phyloP scores from a whole-genome alignment of 768 basidiomycete genomes.

The Boletales sp. region DNA sequence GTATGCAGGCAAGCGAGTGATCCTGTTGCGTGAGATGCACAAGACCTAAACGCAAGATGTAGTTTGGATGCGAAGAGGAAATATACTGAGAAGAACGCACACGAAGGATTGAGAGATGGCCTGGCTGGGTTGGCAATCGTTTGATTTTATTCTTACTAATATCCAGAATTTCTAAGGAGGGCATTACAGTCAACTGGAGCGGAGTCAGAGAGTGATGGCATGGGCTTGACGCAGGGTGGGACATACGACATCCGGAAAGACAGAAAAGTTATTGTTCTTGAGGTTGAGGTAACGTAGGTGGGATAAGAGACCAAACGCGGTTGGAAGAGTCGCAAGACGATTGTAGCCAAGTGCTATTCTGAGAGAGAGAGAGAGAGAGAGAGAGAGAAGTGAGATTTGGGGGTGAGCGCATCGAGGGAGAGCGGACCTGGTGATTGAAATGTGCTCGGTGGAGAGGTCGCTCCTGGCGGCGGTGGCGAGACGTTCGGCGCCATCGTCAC shows the following conservation, averaged over 20 bases:
- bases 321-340: conserved; percentile 71
- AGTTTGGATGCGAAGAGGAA: conserved; percentile 1
- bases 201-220: conserved; percentile 11
- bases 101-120: conserved; percentile 70
- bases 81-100: conserved; percentile 37
- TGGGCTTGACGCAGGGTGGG: neutral
- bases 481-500: conserved; percentile 68
- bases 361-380: conserved; percentile 4
- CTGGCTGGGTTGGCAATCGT: conserved; percentile 73
- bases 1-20: conserved; percentile 76
- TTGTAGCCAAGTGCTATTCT: conserved; percentile 90
- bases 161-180: conserved; percentile 90
- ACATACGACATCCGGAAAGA: conserved; percentile 86
- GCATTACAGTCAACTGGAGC: conserved; percentile 73
- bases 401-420: conserved; percentile 3
- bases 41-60: conserved; percentile 58
- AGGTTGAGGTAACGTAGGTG: conserved; percentile 83
- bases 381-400: conserved; percentile 5
- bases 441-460: conserved; percentile 44
- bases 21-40: conserved; percentile 80
- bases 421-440: conserved; percentile 58
- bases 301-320: conserved; percentile 67
- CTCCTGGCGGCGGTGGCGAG: conserved; percentile 60
- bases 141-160: conserved; percentile 90
- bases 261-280: conserved; percentile 75